Evolutionary conservation across 2,329 filamentous ascomycete species (phyloP).

Genomic region (Arthrobotrys iridis): DNA sequence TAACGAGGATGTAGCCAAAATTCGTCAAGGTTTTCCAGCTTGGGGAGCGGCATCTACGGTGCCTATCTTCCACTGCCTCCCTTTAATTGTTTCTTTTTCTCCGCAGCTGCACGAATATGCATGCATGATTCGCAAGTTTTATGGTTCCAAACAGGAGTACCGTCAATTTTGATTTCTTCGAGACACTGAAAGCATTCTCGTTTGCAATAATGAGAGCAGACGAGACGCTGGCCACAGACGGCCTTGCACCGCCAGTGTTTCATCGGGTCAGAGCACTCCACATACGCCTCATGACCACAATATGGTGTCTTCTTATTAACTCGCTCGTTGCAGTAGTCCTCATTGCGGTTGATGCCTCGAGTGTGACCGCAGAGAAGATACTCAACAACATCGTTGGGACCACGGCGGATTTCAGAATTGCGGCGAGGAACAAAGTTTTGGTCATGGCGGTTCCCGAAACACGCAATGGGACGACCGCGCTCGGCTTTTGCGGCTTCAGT

Average conservation of each 20-base stretch:
- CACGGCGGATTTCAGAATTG: neutral
- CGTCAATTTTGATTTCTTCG: slow-evolving; percentile 15
- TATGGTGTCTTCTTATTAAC: slow-evolving; percentile 26
- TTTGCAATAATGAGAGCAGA: slow-evolving; percentile 23
- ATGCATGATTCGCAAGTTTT: neutral
- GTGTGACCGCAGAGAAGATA: slow-evolving; percentile 31
- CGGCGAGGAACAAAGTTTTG: slow-evolving; percentile 2
- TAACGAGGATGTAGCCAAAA: too few species aligned
- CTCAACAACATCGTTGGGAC: neutral
- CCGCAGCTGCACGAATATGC: neutral
- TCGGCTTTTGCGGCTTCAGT: neutral
- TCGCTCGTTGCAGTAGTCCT: slow-evolving; percentile 27
- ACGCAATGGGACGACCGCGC: neutral
- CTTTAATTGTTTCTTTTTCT: neutral
- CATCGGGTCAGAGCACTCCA: slow-evolving; percentile 32
- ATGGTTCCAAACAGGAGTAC: slow-evolving; percentile 18
- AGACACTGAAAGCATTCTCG: slow-evolving; percentile 20
- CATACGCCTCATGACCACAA: slow-evolving; percentile 26
- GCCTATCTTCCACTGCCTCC: neutral
- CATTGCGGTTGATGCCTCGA: neutral
- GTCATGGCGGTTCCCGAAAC: neutral
- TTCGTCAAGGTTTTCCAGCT: neutral
- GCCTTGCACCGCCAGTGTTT: slow-evolving; percentile 23
- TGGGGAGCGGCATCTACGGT: neutral
- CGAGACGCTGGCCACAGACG: neutral